A percentile compares a stretch with the other conserved stretches of the same genome.
Conservation (phyloP, 2,329 filamentous ascomycete genomes). For the Alternaria arbusti region DNA sequence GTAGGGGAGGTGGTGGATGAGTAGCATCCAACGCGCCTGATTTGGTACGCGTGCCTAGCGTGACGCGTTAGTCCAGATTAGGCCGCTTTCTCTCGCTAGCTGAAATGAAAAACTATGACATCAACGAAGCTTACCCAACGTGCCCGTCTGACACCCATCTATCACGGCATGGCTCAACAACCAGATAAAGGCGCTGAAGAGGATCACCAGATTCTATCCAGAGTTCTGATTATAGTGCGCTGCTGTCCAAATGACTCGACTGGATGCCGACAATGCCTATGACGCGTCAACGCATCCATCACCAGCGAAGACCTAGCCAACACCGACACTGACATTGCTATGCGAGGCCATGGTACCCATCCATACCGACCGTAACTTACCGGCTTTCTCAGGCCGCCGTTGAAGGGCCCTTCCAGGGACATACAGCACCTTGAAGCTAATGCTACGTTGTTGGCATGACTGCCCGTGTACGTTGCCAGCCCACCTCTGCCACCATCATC, state of each 20-base stretch:
- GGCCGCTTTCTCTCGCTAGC: neutral
- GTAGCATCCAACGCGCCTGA: neutral
- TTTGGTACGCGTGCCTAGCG: neutral
- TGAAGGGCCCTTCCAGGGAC: neutral
- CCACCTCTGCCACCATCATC: neutral
- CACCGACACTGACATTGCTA: neutral
- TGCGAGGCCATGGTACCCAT: neutral
- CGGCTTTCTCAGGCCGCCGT: neutral
- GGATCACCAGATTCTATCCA: neutral
- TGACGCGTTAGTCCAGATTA: neutral
- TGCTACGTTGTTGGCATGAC: neutral
- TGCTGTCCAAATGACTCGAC: neutral
- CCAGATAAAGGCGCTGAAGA: neutral
- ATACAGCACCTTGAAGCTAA: neutral
- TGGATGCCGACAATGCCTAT: neutral
- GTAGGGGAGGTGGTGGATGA: neutral
- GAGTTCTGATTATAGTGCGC: neutral
- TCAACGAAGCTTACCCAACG: neutral
- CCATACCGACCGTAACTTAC: neutral
- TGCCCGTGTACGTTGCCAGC: neutral
- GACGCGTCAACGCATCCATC: neutral
- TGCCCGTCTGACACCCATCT: neutral
- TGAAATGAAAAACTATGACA: neutral
- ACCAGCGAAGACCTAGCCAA: neutral
- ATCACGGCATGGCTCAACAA: neutral